Evolutionary conservation across 208 protist genomes (phyloP).

Genomic region (Strigomonas culicis): DNA sequence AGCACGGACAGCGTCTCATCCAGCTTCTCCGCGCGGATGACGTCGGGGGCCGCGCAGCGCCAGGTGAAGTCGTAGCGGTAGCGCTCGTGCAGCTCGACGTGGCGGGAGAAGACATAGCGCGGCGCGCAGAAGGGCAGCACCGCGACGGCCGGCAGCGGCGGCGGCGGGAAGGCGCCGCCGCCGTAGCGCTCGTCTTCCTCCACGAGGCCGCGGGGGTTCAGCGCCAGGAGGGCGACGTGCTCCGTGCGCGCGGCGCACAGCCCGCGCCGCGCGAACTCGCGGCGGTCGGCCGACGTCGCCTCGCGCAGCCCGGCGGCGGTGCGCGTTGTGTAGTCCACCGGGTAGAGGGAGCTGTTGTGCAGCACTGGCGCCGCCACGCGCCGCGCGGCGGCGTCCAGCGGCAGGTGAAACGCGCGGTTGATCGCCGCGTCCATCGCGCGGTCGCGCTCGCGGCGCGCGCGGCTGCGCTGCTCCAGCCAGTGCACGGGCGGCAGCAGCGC

Average conservation of each 20-base stretch:
- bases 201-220: slow-evolving; percentile 58
- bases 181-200: slow-evolving; percentile 35
- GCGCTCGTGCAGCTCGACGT: slow-evolving; percentile 48
- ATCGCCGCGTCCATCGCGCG: slow-evolving; percentile 20
- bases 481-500: not conserved
- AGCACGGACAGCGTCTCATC: slow-evolving; percentile 48
- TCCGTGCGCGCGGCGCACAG: slow-evolving; percentile 45
- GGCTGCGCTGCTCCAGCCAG: slow-evolving; percentile 11
- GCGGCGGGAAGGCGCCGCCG: slow-evolving; percentile 20
- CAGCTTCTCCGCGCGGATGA: slow-evolving; percentile 24
- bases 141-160: slow-evolving; percentile 42
- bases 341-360: slow-evolving; percentile 43
- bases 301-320: slow-evolving; percentile 18
- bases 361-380: slow-evolving; percentile 20
- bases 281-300: slow-evolving; percentile 27
- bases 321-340: slow-evolving; percentile 44
- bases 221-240: slow-evolving; percentile 43
- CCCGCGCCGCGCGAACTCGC: slow-evolving; percentile 54
- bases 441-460: slow-evolving; percentile 13
- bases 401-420: slow-evolving; percentile 16
- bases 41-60: slow-evolving; percentile 17
- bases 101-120: slow-evolving; percentile 68
- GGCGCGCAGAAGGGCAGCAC: slow-evolving; percentile 70
- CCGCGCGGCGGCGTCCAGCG: slow-evolving; percentile 19
- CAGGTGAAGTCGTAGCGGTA: slow-evolving; percentile 60